Evolutionary conservation across 352 stramenopile genomes (phyloP).

Genomic region (Globisporangium cederbergense): DNA sequence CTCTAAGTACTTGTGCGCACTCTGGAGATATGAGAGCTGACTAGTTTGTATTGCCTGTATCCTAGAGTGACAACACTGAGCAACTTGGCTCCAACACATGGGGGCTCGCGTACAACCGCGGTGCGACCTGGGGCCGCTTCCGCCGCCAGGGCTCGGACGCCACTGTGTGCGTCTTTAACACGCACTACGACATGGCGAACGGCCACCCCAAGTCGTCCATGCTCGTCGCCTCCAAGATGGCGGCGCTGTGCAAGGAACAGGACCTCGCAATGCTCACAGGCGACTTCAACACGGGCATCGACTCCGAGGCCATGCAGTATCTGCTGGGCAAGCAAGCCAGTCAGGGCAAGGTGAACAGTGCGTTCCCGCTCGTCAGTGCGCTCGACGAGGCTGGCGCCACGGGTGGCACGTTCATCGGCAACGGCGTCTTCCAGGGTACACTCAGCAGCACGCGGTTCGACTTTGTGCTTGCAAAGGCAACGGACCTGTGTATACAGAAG

Average conservation of each 20-base stretch:
- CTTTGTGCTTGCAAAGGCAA: constrained; percentile 16
- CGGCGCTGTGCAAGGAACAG: constrained; percentile 11
- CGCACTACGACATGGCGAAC: constrained; percentile 21
- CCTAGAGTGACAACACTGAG: constrained; percentile 5
- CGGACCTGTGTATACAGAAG: constrained; percentile 15
- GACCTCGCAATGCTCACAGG: constrained; percentile 21
- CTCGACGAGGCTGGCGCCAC: constrained; percentile 9
- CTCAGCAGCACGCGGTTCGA: constrained; percentile 17
- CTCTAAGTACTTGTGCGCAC: background rate
- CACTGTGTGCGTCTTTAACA: constrained; percentile 25
- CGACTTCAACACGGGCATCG: constrained; percentile 18
- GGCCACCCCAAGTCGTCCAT: constrained; percentile 12
- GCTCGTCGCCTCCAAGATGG: constrained; percentile 18
- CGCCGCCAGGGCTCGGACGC: constrained; percentile 6
- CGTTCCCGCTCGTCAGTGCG: constrained; percentile 16
- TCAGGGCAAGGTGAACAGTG: background rate
- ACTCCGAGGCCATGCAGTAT: constrained; percentile 13
- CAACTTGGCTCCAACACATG: constrained; percentile 15
- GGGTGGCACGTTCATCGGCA: constrained; percentile 21
- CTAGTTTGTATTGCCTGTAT: background rate
- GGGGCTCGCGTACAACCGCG: constrained; percentile 21
- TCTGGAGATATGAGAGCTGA: background rate
- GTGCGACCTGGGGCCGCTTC: constrained; percentile 20
- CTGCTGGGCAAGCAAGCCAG: constrained; percentile 7
- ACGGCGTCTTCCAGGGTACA: constrained; percentile 15